Evolutionary conservation across 148 eudicot species (phyloP), one percentile per base, ranked within the genome.

Genomic region (Oxyria digyna): DNA sequence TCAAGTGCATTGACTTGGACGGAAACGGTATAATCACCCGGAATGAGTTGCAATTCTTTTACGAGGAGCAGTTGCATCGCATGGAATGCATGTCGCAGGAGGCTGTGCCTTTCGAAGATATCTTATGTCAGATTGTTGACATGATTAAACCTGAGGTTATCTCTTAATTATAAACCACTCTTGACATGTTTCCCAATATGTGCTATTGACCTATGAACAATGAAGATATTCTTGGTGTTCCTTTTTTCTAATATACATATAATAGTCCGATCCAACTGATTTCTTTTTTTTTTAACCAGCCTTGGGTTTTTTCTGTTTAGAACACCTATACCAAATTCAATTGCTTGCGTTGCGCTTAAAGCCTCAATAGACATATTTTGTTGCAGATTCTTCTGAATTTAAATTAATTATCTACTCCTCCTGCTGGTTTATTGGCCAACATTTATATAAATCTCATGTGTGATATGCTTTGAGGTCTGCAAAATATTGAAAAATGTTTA

Each of bases 61-160:
- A 94, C n/a, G 98, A 90, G 80, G 98, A 94, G 82, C 98, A 94
- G 78, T 81, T 93, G 84, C 98, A 93, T 77, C 82, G 98, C 70
- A 93, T 93, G 98, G 98, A 93, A 76, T 93, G 98, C 79, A 93
- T 93, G 98, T 95, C 96, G 72, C 98, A 93, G 72, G 98, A 93
- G 79, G 95, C 98, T 65, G 98, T 89, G 68, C 91, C 84, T 37
- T 93, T 89, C 81, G 98, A 93, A 81, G 98, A 93, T 78, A 89
- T 93, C 68, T 86, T 93, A 68, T 93, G 98, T 80, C 98, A 93
- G 80, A 93, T 93, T 24, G 78, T 89, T 83, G 98, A 93, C 83
- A 93, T 93, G 98, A 75, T 93, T 78, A 76, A 71, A 63, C 96
- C 98, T 42, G 96, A 89, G 98, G 98, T 93, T 48, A 9, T 15